Conservation (phyloP, 371 early-diverging fungal species). For the Gilbertella persicaria region DNA sequence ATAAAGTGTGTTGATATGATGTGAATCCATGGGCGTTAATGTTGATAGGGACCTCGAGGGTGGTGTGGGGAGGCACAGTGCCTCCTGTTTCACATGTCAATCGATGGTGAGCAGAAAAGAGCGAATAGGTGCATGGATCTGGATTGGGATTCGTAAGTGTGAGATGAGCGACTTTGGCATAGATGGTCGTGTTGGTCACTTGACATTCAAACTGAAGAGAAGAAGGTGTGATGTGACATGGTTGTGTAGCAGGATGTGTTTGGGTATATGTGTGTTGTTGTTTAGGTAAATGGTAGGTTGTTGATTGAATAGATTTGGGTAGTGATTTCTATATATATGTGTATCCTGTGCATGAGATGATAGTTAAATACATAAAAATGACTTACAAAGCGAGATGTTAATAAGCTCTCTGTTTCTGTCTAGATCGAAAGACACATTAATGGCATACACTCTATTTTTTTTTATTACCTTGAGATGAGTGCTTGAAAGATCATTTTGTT, state of each 20-base stretch:
- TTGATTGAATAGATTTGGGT: background rate
- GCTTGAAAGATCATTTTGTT: background rate
- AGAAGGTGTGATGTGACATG: background rate
- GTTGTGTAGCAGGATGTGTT: background rate
- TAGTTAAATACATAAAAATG: background rate
- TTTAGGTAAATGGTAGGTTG: conserved; percentile 5
- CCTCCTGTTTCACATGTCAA: conserved; percentile 18
- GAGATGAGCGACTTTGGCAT: conserved; percentile 15
- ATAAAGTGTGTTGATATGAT: background rate
- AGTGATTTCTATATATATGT: conserved; percentile 1
- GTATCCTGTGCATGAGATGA: background rate
- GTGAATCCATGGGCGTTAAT: background rate
- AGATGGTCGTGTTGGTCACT: conserved; percentile 7
- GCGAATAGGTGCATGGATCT: background rate
- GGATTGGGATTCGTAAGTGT: conserved; percentile 9
- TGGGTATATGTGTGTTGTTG: conserved; percentile 13
- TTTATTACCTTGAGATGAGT: too few relatives aligned
- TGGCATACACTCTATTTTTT: background rate
- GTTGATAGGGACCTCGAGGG: conserved; percentile 13
- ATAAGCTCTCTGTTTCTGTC: conserved; percentile 1
- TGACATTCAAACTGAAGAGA: conserved; percentile 17
- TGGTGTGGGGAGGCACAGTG: too few relatives aligned
- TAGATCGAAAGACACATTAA: background rate
- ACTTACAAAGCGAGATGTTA: conserved; percentile 14
- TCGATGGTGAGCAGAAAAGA: conserved; percentile 10